Evolutionary conservation across 2,329 filamentous ascomycete genomes (phyloP), one percentile per base, ranked within the genome.

Genomic region (Xylariaceae sp.): DNA sequence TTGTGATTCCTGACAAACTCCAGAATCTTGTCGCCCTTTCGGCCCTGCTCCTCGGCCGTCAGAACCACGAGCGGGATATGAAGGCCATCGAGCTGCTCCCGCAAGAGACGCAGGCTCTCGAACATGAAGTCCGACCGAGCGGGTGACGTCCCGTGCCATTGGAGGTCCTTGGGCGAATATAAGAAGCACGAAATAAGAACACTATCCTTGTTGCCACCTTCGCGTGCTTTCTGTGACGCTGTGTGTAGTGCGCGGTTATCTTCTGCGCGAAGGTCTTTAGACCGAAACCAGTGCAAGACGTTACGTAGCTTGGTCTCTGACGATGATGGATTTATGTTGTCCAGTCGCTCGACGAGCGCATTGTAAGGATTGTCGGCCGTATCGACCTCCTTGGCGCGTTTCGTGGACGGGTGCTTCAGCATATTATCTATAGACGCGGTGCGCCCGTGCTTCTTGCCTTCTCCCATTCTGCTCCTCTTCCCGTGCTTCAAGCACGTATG

Each of bases 371-470:
- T 61, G 6, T 65, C 58, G 8, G 56, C 36, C 3, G 45, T 44
- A 37, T 64, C 61, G 11, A 66, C 53, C 50, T 66, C 60, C 49
- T 65, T 66, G 36, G 63, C 60, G 9, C 63, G 61, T 24, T 66
- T 65, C n/a, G 63, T 62, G 4, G 64, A 61, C 32, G 63, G 63
- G 36, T 65, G 64, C 33, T 57, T 60, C 11, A 65, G 63, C 18
- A 59, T 53, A 13, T 64, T 37, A 21, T 40, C 62, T 10, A 53
- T 50, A 5, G 63, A 64, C 6, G 29, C 7, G 1, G 56, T 44
- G 15, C 63, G 63, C 23, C 51, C 61, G 33, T 61, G 63, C 47
- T 62, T 60, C 33, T 59, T 43, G 40, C 41, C 33, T 18, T 39
- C 48, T 21, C 44, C 37, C 43, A 50, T 58, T n/a, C 27, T 48